Evolutionary conservation across 2,329 filamentous ascomycete species (phyloP).

Genomic region (Colletotrichum lindemuthianum): DNA sequence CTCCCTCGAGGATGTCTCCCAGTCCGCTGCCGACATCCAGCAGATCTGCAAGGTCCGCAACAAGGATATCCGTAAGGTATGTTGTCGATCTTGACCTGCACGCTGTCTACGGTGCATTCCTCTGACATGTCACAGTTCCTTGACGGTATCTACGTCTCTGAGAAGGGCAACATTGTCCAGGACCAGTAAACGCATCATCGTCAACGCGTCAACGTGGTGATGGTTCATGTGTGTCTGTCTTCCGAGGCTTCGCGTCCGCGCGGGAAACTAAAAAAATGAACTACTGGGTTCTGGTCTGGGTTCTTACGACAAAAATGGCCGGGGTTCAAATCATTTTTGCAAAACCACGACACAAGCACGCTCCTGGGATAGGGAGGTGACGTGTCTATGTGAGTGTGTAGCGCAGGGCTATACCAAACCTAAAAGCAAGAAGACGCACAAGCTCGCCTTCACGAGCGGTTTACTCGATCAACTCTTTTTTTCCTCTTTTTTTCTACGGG

Average conservation of each 20-base stretch:
- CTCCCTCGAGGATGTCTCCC: constrained; percentile 96
- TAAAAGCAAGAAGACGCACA: constrained; percentile 24
- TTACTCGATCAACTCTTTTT: constrained; percentile 8
- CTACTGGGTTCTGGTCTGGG: constrained; percentile 28
- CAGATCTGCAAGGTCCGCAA: constrained; percentile 99
- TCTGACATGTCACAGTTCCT: constrained; percentile 77
- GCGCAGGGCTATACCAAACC: constrained; percentile 18
- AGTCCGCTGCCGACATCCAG: constrained; percentile 98
- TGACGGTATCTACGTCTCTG: constrained; percentile 99
- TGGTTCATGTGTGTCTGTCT: constrained; percentile 20
- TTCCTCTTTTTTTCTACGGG: constrained; percentile 9
- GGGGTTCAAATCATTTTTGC: constrained; percentile 21
- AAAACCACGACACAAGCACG: neutral
- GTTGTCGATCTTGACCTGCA: constrained; percentile 38
- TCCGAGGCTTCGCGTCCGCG: constrained; percentile 41
- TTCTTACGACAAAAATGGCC: constrained; percentile 25
- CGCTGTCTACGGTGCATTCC: neutral
- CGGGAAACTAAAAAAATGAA: constrained; percentile 34
- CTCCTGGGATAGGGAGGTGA: constrained; percentile 7
- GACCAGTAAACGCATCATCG: constrained; percentile 58
- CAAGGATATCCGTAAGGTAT: constrained; percentile 99
- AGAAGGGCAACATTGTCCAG: constrained; percentile 94
- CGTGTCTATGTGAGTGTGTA: constrained; percentile 22
- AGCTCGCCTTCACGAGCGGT: constrained; percentile 14
- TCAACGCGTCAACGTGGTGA: constrained; percentile 29